A percentile compares a stretch with the other conserved stretches of the same genome.
These are phyloP conservation scores for Pisolithus albus DNA, from an alignment of 768 basidiomycete species.

Conservation along the genomic window DNA sequence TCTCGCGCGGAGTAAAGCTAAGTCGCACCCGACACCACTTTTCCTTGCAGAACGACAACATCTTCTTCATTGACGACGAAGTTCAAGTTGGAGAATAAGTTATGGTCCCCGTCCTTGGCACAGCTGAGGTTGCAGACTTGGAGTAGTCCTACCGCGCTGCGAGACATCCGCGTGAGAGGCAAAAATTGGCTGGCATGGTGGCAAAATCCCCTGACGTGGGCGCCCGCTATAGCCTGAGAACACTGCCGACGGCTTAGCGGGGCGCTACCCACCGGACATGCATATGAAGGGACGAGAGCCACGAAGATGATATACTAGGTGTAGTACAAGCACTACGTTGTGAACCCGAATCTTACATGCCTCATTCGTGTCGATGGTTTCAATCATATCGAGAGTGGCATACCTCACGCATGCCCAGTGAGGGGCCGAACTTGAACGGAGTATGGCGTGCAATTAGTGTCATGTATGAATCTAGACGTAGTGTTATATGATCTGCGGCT, in stretches of 20 bases:
- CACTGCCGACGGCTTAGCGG: too few relatives aligned
- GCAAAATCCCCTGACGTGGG: too few relatives aligned
- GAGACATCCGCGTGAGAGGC: too few relatives aligned
- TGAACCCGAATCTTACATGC: too few relatives aligned
- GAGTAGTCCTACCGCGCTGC: constrained; percentile 40
- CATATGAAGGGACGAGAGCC: too few relatives aligned
- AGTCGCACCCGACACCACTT: constrained; percentile 61
- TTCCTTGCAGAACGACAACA: constrained; percentile 67
- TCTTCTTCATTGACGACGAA: constrained; percentile 67
- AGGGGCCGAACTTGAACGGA: constrained; percentile 7
- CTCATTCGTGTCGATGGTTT: too few relatives aligned
- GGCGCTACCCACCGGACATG: too few relatives aligned
- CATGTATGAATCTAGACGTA: constrained; percentile 24
- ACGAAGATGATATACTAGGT: too few relatives aligned
- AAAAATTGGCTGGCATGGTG: too few relatives aligned
- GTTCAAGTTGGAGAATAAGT: constrained; percentile 54
- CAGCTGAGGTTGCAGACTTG: constrained; percentile 48
- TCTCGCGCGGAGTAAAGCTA: background rate
- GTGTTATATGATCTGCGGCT: constrained; percentile 32
- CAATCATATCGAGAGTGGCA: too few relatives aligned
- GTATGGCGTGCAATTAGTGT: constrained; percentile 13
- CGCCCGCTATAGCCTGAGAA: too few relatives aligned
- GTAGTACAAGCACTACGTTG: too few relatives aligned
- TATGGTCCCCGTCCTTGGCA: constrained; percentile 36
- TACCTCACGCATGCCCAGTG: constrained; percentile 13